Evolutionary conservation across 495 filamentous ascomycete species (phyloP), one percentile per base, ranked within the genome.

Genomic region (Podospora anserina): DNA sequence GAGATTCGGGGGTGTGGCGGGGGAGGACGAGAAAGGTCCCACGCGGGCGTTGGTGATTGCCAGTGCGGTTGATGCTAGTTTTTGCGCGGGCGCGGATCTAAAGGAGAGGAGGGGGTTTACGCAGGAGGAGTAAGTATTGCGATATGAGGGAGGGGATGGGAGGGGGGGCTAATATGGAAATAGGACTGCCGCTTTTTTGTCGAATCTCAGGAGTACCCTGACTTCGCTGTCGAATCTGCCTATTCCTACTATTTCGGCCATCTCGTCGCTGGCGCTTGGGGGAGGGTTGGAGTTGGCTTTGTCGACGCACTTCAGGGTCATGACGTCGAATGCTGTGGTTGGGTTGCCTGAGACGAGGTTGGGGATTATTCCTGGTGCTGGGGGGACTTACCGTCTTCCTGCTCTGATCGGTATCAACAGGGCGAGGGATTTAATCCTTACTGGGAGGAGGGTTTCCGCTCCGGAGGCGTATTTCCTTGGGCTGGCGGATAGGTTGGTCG

Each of bases 21-120:
- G 80, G 2, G 66, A 77, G 2, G 78, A 79, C 32, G 20, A 83
- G 55, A 81, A 76, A n/a, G 79, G 81, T 0, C 82, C 82, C 0
- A 97, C 93, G 9, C 80, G 95, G 57, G 92, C 89, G 0, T 72
- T 99, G 71, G 86, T 98, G 20, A 68, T 98, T 2, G 89, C 89
- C 15, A 93, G 89, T 70, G 91, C 90, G 6, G 82, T 90, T 19
- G 92, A 97, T 56, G 82, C 85, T 2, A 88, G 87, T 64, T 99
- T 99, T 79, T 98, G 94, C 79, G 93, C 96, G 0, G 95, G 95
- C 34, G 95, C 95, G 1, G 94, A 99, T 71, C 78, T 99, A 67
- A 98, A 97, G 75, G 95, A 97, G 82, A 83, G 94, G 23, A 85
- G 84, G 39, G 83, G 81, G 0, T 92, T 98, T 78, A 90, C 85